Conservation (phyloP, 2,329 filamentous ascomycete genomes). For the Pseudocercospora eumusae region DNA sequence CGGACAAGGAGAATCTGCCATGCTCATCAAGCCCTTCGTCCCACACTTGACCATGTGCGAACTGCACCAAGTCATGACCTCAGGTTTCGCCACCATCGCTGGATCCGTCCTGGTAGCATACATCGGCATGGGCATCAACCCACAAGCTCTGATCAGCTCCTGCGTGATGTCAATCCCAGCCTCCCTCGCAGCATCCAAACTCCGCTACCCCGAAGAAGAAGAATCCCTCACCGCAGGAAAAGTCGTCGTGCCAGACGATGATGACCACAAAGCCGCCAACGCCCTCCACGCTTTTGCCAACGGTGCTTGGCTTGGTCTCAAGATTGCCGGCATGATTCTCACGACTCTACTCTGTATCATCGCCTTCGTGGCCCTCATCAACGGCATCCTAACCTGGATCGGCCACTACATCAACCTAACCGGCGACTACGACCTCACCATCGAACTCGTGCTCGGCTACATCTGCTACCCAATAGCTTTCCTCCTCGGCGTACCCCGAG, state of each 20-base stretch:
- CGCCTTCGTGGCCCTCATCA: slow-evolving; percentile 70
- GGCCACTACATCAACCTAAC: slow-evolving; percentile 75
- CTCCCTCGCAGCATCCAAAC: slow-evolving; percentile 83
- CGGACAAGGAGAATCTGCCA: slow-evolving; percentile 89
- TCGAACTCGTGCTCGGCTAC: slow-evolving; percentile 76
- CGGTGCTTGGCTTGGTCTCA: slow-evolving; percentile 81
- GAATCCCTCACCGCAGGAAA: slow-evolving; percentile 80
- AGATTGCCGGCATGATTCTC: slow-evolving; percentile 81
- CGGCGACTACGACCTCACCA: slow-evolving; percentile 64
- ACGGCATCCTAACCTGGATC: slow-evolving; percentile 82
- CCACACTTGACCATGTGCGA: slow-evolving; percentile 83
- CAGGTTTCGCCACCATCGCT: slow-evolving; percentile 88
- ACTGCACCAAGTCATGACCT: slow-evolving; percentile 89
- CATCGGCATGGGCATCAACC: slow-evolving; percentile 78
- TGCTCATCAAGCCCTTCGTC: slow-evolving; percentile 87
- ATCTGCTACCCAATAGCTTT: slow-evolving; percentile 76
- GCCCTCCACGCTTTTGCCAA: slow-evolving; percentile 81
- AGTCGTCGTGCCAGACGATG: slow-evolving; percentile 75
- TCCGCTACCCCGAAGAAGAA: slow-evolving; percentile 85
- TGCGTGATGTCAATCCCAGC: slow-evolving; percentile 96
- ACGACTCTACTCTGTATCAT: slow-evolving; percentile 81
- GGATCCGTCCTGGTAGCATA: slow-evolving; percentile 85
- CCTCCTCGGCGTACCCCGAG: slow-evolving; percentile 73
- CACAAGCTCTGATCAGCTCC: slow-evolving; percentile 82
- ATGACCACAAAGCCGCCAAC: slow-evolving; percentile 75